These are phyloP conservation scores for Chrysoporthe cubensis DNA, from an alignment of 2,329 filamentous ascomycete species.

Conservation along the genomic window DNA sequence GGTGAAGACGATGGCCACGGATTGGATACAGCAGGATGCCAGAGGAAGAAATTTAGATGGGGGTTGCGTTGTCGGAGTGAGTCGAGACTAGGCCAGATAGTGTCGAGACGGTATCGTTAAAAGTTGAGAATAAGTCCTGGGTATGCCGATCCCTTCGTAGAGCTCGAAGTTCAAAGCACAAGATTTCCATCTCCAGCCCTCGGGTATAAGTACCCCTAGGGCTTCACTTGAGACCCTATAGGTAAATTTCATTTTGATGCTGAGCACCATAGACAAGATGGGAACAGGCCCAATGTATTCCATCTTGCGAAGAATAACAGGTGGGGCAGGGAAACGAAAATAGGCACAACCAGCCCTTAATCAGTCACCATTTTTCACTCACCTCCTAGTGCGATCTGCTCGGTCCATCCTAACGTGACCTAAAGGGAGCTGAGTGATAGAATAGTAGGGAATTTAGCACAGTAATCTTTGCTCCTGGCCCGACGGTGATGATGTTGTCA, in stretches of 20 bases:
- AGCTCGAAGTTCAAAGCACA: background rate
- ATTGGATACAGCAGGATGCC: background rate
- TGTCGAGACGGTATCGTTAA: background rate
- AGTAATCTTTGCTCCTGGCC: background rate
- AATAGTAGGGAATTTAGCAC: background rate
- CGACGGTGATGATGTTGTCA: background rate
- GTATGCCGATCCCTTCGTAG: background rate
- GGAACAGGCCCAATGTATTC: background rate
- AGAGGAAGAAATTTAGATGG: background rate
- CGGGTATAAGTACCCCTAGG: background rate
- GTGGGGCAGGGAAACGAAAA: background rate
- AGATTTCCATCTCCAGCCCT: background rate
- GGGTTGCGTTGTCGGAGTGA: background rate
- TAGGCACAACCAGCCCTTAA: background rate
- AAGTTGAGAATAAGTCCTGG: background rate
- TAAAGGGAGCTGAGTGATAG: background rate
- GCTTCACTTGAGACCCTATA: background rate
- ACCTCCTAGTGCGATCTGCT: constrained; percentile 28
- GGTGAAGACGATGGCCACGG: background rate
- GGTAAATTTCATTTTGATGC: constrained; percentile 5
- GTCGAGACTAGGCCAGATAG: background rate
- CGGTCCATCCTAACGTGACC: constrained; percentile 25
- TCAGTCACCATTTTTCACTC: constrained; percentile 1
- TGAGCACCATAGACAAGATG: constrained; percentile 9
- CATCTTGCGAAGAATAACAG: background rate